Evolutionary conservation across 2,329 filamentous ascomycete genomes (phyloP).

Genomic region (Fusarium drepaniforme): DNA sequence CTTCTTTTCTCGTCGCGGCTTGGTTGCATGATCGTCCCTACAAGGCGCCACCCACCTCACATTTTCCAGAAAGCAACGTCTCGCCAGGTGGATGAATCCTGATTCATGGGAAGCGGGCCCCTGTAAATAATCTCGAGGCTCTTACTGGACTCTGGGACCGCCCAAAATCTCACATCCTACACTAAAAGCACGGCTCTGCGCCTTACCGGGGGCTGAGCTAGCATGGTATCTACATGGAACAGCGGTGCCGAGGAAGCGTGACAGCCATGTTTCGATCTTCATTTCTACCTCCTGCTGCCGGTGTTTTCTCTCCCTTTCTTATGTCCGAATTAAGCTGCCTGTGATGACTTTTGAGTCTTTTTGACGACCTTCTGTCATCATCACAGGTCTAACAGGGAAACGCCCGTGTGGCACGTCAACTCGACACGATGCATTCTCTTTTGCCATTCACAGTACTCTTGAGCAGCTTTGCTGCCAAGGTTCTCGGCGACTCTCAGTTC

Average conservation of each 20-base stretch:
- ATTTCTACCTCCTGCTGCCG: not conserved
- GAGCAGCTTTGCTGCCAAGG: slow-evolving; percentile 8
- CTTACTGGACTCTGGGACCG: slow-evolving; percentile 23
- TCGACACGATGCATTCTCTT: slow-evolving; percentile 13
- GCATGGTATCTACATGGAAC: not conserved
- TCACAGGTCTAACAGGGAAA: not conserved
- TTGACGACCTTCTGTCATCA: not conserved
- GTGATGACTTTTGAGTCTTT: not conserved
- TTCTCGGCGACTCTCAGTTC: slow-evolving; percentile 19
- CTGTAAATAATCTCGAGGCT: not conserved
- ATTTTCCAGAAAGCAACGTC: not conserved
- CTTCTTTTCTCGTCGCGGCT: slow-evolving; percentile 1
- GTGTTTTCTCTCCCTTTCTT: not conserved
- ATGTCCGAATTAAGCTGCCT: not conserved
- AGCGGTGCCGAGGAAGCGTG: not conserved
- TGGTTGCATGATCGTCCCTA: not conserved
- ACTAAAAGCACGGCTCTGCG: slow-evolving; percentile 16
- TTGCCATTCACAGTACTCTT: slow-evolving; percentile 20
- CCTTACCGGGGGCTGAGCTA: slow-evolving; percentile 24
- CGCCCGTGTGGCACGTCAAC: not conserved
- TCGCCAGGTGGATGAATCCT: not conserved
- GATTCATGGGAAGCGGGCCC: slow-evolving; percentile 17
- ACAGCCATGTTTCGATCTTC: not conserved
- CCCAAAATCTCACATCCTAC: slow-evolving; percentile 16
- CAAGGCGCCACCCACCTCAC: not conserved